Base-by-base conservation (phyloP, 345 rosid genomes). In the Passiflora organensis region DNA sequence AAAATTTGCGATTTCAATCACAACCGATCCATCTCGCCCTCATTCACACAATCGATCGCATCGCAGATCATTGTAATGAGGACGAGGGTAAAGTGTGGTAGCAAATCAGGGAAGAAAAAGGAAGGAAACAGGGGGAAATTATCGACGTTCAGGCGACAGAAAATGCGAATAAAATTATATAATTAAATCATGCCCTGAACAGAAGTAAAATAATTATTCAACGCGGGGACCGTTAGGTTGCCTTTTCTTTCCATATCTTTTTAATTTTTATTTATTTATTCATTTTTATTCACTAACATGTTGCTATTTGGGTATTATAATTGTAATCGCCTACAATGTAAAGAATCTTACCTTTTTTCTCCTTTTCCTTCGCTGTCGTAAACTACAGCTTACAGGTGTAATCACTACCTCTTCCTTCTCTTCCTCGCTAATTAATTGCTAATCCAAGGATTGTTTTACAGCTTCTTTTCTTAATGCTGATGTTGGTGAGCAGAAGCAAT, bases 211-310 rank as follows among this genome's bases (percentile, higher is more conserved):
- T 6, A 43, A 34, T 20, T 19, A 48, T 66, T 69, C 76, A 75
- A 75, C 59, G 76, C 66, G 42, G 63, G 25, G 80, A 72, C 76
- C 64, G 80, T 69, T 75, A 72, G 74, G 78, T 72, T 65, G 34
- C 39, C 11, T 20, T 51, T 36, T 32, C 22, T 32, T 43, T 8
- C 25, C 8, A 3, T 2, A 28, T 18, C 11, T 39, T 17, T 12
- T 43, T 39, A 17, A 47, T 46, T 41, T 38, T n/a, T 13, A 4
- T 14, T 48, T 48, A 16, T 32, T 14, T 48, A 0, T 13, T 14
- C 2, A 6, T 20, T 18, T 46, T 6, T 21, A 47, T 47, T n/a
- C n/a, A n/a, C n/a, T n/a, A n/a, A n/a, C n/a, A n/a, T n/a, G n/a
- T n/a, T n/a, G n/a, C n/a, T n/a, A n/a, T n/a, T n/a, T n/a, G n/a